phyloP scores from a whole-genome alignment of 495 filamentous ascomycete species.

The Oleoguttula mirabilis region DNA sequence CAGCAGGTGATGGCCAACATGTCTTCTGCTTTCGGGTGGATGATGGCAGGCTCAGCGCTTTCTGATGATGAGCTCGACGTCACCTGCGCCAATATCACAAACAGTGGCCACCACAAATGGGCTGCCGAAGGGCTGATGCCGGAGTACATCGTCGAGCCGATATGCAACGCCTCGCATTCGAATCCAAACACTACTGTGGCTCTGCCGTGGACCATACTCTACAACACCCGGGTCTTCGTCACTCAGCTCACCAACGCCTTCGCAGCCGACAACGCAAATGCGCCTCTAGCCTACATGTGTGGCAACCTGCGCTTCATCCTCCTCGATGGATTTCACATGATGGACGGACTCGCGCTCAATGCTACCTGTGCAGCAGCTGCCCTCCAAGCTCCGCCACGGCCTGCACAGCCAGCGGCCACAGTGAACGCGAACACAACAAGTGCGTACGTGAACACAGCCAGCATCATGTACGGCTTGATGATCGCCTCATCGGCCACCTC shows the following conservation, averaged over 20 bases:
- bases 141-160: background rate
- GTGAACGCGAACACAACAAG: background rate
- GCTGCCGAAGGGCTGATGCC: background rate
- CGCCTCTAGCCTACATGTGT: conserved; percentile 6
- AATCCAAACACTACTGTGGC: conserved; percentile 6
- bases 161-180: conserved; percentile 5
- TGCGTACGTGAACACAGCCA: conserved; percentile 7
- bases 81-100: background rate
- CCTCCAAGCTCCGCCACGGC: background rate
- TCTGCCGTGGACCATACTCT: background rate
- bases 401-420: background rate
- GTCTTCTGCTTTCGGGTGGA: conserved; percentile 9
- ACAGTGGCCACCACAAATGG: conserved; percentile 7
- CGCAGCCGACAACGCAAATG: conserved; percentile 1
- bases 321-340: conserved; percentile 7
- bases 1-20: conserved; percentile 7
- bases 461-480: conserved; percentile 7
- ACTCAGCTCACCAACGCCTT: conserved; percentile 13
- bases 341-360: background rate
- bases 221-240: conserved; percentile 7
- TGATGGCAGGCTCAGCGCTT: conserved; percentile 5
- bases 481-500: background rate
- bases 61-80: conserved; percentile 5
- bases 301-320: conserved; percentile 1
- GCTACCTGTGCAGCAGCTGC: conserved; percentile 1